Base-by-base conservation (phyloP, 163 green algal species). In the Chlorella variabilis region DNA sequence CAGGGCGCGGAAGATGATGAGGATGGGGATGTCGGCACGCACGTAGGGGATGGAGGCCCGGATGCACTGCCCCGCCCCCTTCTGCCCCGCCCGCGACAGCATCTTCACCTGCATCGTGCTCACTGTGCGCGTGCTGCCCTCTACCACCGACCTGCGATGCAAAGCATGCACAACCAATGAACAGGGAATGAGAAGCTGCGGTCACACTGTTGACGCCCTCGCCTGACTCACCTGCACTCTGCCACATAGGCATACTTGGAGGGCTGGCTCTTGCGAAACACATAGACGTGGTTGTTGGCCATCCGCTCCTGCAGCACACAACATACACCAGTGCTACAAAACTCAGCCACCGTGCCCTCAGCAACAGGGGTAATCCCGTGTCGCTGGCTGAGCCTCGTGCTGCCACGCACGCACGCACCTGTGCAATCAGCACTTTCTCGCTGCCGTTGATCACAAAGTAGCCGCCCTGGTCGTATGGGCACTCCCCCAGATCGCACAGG, bases 401-500 rank as follows among this genome's bases (percentile, higher is more conserved):
- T n/a, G n/a, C n/a, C n/a, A n/a, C n/a, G n/a, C n/a, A n/a, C n/a
- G n/a, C n/a, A n/a, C 65, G 36, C 66, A 83, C 82, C 90, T 98
- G 96, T 51, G 97, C 97, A 65, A 99, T 99, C 5, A 99, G 91
- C 73, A 99, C 97, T 91, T 99, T 99, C 87, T 99, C 97, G 48
- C 86, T 96, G 78, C 97, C 97, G 83, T 99, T 99, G 83, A 99
- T 97, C 31, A 99, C 86, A 82, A 99, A 99, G 91, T 99, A 99
- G 31, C 97, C 97, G 49, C 97, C 97, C 88, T 98, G 91, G 88
- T 99, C 97, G 78, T 96, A 98, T 8, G 95, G 96, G 84, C 96
- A 99, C 90, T 99, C 97, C 2, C 97, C 97, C 34, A 99, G 84
- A 58, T 96, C 90, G 45, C 88, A 93, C 39, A 98, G 90, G 62